These are phyloP conservation scores for Cyclocybe aegerita DNA, from an alignment of 768 basidiomycete species.

Conservation along the genomic window DNA sequence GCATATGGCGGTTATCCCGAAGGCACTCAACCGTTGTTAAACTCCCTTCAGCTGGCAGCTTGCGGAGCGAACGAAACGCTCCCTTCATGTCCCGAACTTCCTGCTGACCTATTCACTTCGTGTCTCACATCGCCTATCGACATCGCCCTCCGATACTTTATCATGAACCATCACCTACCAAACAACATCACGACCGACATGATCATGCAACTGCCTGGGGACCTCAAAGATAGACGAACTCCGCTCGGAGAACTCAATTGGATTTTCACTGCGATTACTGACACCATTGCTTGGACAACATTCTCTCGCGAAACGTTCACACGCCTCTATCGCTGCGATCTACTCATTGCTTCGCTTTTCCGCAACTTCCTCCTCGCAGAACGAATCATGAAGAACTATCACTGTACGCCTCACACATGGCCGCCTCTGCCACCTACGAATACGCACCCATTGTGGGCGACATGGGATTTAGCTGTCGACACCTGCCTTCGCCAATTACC, in stretches of 20 bases:
- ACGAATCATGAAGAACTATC: conserved; percentile 96
- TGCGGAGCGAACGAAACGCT: conserved; percentile 90
- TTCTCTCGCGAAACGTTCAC: conserved; percentile 94
- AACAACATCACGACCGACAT: conserved; percentile 82
- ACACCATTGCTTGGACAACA: conserved; percentile 99
- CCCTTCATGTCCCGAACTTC: conserved; percentile 94
- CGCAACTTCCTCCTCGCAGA: conserved; percentile 97
- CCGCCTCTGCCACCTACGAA: conserved; percentile 95
- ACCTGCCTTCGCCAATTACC: conserved; percentile 93
- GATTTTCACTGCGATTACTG: conserved; percentile 99
- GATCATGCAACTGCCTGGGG: conserved; percentile 94
- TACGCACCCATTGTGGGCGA: conserved; percentile 93
- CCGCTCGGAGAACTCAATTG: conserved; percentile 98
- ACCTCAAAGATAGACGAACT: conserved; percentile 93
- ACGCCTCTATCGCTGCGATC: conserved; percentile 90
- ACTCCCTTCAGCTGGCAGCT: conserved; percentile 93
- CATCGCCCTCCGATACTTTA: conserved; percentile 90
- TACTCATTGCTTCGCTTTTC: conserved; percentile 94
- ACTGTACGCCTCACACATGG: conserved; percentile 93
- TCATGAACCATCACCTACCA: conserved; percentile 87
- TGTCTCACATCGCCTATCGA: conserved; percentile 98
- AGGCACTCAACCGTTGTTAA: conserved; percentile 71
- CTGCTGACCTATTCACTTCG: conserved; percentile 96
- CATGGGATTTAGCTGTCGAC: conserved; percentile 98
- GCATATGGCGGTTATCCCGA: conserved; percentile 59